Percentiles rank a stretch among this genome's conserved stretches.
Conservation (phyloP, 805 yeast species). For the Saitoella complicata region DNA sequence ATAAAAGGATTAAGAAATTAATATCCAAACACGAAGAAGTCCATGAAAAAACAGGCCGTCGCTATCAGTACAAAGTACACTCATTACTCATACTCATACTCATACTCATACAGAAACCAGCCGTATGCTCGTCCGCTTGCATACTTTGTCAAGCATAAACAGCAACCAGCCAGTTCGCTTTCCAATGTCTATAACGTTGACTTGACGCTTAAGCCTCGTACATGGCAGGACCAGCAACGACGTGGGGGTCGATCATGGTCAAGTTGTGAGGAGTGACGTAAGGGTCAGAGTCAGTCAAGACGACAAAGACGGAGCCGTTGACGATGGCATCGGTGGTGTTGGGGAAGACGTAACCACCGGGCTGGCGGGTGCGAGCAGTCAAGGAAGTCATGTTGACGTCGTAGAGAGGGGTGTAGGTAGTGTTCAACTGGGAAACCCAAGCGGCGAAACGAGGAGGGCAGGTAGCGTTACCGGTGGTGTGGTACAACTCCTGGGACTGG, state of each 20-base stretch:
- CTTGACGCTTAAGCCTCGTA: slow-evolving; percentile 15
- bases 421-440: slow-evolving; percentile 7
- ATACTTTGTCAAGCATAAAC: too few relatives aligned
- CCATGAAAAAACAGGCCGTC: too few relatives aligned
- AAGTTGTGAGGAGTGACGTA: slow-evolving; percentile 6
- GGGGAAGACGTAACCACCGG: slow-evolving; percentile 2
- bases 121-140: too few relatives aligned
- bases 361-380: slow-evolving; percentile 7
- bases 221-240: slow-evolving; percentile 7
- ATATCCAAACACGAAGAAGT: too few relatives aligned
- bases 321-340: slow-evolving; percentile 2
- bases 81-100: too few relatives aligned
- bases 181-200: too few relatives aligned
- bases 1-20: too few relatives aligned
- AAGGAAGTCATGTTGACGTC: slow-evolving; percentile 1
- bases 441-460: slow-evolving; percentile 5
- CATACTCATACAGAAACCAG: too few relatives aligned
- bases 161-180: too few relatives aligned
- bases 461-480: slow-evolving; percentile 3
- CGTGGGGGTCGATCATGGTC: slow-evolving; percentile 3
- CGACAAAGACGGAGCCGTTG: slow-evolving; percentile 5
- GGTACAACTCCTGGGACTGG: neutral
- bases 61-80: too few relatives aligned
- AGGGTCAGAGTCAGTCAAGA: slow-evolving; percentile 3
- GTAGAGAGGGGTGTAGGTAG: slow-evolving; percentile 5